phyloP scores from a whole-genome alignment of 2,329 filamentous ascomycete species.

The Fusarium buxicola region DNA sequence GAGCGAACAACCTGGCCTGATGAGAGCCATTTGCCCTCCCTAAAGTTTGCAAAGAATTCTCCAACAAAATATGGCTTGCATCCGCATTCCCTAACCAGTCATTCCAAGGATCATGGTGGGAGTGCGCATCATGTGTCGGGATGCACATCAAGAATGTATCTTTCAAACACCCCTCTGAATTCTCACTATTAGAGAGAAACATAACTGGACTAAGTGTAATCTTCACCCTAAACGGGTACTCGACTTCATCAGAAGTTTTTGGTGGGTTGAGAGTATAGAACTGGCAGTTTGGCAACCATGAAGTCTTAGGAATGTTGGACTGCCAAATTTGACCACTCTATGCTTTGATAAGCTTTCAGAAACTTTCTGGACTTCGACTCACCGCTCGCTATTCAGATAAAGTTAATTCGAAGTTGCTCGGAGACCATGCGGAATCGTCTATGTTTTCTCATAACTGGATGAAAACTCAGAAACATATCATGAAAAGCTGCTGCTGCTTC shows the following conservation, averaged over 20 bases:
- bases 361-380: conserved; percentile 28
- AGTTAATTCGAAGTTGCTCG: conserved; percentile 38
- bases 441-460: conserved; percentile 29
- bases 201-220: not conserved
- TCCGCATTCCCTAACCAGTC: conserved; percentile 36
- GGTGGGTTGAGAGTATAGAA: not conserved
- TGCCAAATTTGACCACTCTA: conserved; percentile 20
- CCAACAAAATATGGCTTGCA: conserved; percentile 37
- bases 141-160: conserved; percentile 32
- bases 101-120: conserved; percentile 36
- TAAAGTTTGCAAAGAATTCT: conserved; percentile 39
- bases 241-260: not conserved
- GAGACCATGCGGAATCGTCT: conserved; percentile 21
- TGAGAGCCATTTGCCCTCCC: conserved; percentile 31
- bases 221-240: not conserved
- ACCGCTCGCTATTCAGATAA: conserved; percentile 27
- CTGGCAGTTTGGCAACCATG: not conserved
- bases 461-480: too few species aligned
- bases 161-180: conserved; percentile 26
- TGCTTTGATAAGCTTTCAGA: conserved; percentile 30
- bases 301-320: conserved; percentile 24
- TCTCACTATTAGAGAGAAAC: not conserved
- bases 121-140: conserved; percentile 31
- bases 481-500: too few species aligned
- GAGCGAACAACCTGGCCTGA: not conserved